Evolutionary conservation across 2,329 filamentous ascomycete genomes (phyloP), one percentile per base, ranked within the genome.

Genomic region (Ceratocystis colombiana): DNA sequence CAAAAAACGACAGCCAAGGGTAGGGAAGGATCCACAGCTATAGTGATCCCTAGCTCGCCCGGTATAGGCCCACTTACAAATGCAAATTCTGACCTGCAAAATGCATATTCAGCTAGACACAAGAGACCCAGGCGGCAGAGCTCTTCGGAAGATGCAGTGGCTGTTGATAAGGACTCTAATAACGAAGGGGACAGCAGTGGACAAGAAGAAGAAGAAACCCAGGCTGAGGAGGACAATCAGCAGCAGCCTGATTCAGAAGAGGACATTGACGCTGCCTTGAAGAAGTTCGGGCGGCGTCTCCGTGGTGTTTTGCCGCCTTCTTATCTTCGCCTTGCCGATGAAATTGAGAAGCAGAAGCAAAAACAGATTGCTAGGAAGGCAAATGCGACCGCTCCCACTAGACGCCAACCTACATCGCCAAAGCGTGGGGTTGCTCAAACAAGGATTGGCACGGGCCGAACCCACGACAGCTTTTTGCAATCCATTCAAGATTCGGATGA

Each of bases 251-350:
- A 72, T 76, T 30, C 64, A 17, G 28, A 72, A 71, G 22, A 75
- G 77, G 62, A 64, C 5, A 44, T 25, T 28, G 44, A 65, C 17
- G 53, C 57, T 28, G 57, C 67, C 3, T n/a, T 68, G 28, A 68
- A 66, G 61, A 68, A 61, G 22, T 61, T 68, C 66, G 75, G 76
- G 45, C 79, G 74, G 64, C 77, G 78, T 64, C 83, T 87, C 61
- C 79, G 79, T 64, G 84, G 84, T 25, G 84, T 87, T 6, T 77
- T 87, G 57, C 85, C 85, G 48, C 85, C 85, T n/a, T 88, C 85
- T 5, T 87, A 84, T 81, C 77, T 87, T 66, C 80, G 84, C 53
- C 73, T 88, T 28, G 83, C 86, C 70, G 79, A 82, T 74, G 71
- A 70, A 71, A 71, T 65, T 17, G 70, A 72, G 67, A 76, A 73